Conservation (phyloP, 106 monocot genomes). For the Platanthera zijinensis region DNA sequence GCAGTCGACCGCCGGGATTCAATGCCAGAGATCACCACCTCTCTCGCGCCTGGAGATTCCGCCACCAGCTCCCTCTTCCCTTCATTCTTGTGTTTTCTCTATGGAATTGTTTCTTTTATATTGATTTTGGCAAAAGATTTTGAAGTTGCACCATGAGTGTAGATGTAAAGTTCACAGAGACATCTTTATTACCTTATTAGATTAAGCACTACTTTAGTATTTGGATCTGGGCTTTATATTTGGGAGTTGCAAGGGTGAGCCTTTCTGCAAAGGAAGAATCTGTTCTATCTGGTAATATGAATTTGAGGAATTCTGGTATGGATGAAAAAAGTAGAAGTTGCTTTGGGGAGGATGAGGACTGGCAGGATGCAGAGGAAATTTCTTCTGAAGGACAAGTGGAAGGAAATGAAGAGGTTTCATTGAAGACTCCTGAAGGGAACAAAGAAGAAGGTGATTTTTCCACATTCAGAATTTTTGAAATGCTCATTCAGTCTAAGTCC, state of each 20-base stretch:
- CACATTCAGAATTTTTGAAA: not conserved
- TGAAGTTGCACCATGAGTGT: not conserved
- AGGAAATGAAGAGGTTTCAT: not conserved
- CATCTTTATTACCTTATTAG: not conserved
- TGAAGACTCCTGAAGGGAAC: not conserved
- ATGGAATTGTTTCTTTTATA: not conserved
- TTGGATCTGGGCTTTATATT: not conserved
- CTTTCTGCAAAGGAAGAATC: constrained; percentile 4
- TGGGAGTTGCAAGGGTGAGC: not conserved
- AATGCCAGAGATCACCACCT: no score
- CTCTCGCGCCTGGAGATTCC: no score
- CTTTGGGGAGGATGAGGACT: constrained; percentile 68
- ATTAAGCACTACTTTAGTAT: not conserved
- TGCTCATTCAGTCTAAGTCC: no score
- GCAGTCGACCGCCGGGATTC: no score
- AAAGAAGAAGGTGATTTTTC: not conserved
- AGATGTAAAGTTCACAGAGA: not conserved
- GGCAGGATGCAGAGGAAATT: constrained; percentile 59
- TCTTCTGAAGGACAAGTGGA: constrained; percentile 12
- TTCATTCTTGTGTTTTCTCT: not conserved
- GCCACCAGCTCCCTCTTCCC: no score
- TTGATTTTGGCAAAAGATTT: not conserved
- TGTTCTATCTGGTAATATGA: constrained; percentile 3
- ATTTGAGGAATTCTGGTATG: constrained; percentile 20
- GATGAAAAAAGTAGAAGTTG: constrained; percentile 80